Percentiles rank a stretch among this genome's conserved stretches.
phyloP scores from a whole-genome alignment of 2,329 filamentous ascomycete species.

The Talaromyces sp. region DNA sequence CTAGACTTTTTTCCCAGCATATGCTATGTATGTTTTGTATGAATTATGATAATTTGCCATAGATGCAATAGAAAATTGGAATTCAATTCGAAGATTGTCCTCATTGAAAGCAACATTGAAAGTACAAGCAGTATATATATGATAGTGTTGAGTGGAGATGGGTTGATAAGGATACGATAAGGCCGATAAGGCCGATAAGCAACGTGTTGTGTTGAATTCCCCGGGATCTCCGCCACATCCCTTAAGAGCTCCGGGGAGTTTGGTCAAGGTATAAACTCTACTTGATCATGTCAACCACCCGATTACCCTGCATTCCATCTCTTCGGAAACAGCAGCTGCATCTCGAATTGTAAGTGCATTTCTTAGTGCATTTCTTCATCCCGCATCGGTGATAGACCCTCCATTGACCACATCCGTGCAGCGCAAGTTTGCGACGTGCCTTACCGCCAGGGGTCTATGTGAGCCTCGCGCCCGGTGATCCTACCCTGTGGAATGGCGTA shows the following conservation, averaged over 20 bases:
- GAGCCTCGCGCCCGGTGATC: constrained; percentile 77
- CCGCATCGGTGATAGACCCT: not conserved
- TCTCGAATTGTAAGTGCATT: constrained; percentile 80
- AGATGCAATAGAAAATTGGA: too few relatives aligned
- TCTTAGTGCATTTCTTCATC: not conserved
- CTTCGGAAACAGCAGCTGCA: constrained; percentile 76
- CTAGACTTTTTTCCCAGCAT: too few relatives aligned
- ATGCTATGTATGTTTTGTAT: too few relatives aligned
- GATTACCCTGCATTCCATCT: constrained; percentile 48
- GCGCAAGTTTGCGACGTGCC: constrained; percentile 76
- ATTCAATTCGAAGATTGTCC: too few relatives aligned
- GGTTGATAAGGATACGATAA: constrained; percentile 15
- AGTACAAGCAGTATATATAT: too few relatives aligned
- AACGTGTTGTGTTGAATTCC: constrained; percentile 7
- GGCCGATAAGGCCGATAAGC: constrained; percentile 6
- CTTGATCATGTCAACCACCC: constrained; percentile 37
- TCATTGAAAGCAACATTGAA: too few relatives aligned
- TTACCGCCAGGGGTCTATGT: constrained; percentile 88
- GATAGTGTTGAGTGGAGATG: too few relatives aligned
- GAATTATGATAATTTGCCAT: too few relatives aligned
- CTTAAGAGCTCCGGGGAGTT: not conserved
- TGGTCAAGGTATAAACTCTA: not conserved
- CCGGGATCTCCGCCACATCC: constrained; percentile 1
- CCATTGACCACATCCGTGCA: constrained; percentile 41
- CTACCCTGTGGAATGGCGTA: constrained; percentile 84